A percentile compares a stretch with the other conserved stretches of the same genome.
Evolutionary conservation across 192 early-diverging fungal genomes (phyloP).

Genomic region (Linderina pennispora): DNA sequence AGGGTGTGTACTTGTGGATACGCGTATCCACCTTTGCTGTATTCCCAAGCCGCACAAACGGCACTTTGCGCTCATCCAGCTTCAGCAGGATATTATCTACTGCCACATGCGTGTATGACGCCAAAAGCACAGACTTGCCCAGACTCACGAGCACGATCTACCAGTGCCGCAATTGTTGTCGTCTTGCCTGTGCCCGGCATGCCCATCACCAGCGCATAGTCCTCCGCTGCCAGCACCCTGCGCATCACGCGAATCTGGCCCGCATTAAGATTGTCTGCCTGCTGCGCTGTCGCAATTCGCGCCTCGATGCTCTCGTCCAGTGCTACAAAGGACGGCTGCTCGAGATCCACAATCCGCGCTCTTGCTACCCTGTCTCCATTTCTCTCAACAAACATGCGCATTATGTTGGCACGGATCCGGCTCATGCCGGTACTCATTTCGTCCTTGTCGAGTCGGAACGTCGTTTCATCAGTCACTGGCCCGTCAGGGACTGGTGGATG

Average conservation of each 20-base stretch:
- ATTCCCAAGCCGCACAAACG: constrained; percentile 75
- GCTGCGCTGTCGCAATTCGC: constrained; percentile 6
- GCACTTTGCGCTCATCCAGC: constrained; percentile 51
- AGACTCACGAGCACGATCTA: constrained; percentile 56
- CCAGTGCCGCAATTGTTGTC: constrained; percentile 76
- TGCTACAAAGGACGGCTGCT: constrained; percentile 55
- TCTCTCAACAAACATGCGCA: constrained; percentile 56
- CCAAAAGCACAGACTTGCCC: constrained; percentile 75
- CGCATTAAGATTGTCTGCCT: constrained; percentile 51
- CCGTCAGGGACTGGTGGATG: constrained; percentile 23
- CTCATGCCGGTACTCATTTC: constrained; percentile 65
- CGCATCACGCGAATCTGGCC: constrained; percentile 67
- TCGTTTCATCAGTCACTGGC: constrained; percentile 19
- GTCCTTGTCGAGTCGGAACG: constrained; percentile 78
- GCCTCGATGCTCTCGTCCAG: constrained; percentile 13
- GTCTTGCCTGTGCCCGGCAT: constrained; percentile 99
- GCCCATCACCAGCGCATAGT: constrained; percentile 88
- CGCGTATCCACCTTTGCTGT: constrained; percentile 53
- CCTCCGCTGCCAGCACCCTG: constrained; percentile 66
- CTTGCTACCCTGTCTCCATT: too few relatives aligned
- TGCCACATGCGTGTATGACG: constrained; percentile 88
- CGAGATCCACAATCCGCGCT: constrained; percentile 72
- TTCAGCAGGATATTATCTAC: constrained; percentile 92
- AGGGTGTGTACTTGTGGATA: constrained; percentile 29
- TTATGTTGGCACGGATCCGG: constrained; percentile 66